phyloP scores from a whole-genome alignment of 1,284 basidiomycete species.

The Microbotryum scabiosae region DNA sequence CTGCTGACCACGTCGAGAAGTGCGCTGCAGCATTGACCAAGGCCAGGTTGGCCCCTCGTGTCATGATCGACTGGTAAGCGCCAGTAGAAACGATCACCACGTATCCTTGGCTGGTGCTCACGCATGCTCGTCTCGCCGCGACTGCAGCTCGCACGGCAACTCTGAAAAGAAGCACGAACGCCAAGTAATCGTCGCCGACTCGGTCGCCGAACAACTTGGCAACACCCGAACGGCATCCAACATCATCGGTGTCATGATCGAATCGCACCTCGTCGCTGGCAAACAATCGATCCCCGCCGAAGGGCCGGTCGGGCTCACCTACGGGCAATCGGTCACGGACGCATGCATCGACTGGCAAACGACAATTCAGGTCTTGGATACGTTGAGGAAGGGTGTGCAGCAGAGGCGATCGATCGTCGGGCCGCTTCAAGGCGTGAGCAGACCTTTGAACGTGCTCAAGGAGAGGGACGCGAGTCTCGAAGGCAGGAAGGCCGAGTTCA shows the following conservation, averaged over 20 bases:
- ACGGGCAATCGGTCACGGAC: constrained; percentile 75
- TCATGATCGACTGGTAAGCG: constrained; percentile 39
- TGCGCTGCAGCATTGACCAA: constrained; percentile 67
- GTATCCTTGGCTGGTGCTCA: not conserved
- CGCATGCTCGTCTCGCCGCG: constrained; percentile 26
- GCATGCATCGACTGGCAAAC: constrained; percentile 85
- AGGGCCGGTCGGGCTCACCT: constrained; percentile 67
- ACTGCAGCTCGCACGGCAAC: constrained; percentile 61
- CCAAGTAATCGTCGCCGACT: constrained; percentile 48
- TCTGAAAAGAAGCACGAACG: constrained; percentile 52
- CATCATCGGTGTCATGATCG: constrained; percentile 97
- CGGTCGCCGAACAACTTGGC: constrained; percentile 51
- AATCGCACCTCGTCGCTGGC: constrained; percentile 82
- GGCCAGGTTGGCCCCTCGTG: constrained; percentile 53
- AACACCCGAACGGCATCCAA: constrained; percentile 64
- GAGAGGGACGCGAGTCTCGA: constrained; percentile 16
- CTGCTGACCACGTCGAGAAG: constrained; percentile 65
- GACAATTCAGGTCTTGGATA: constrained; percentile 69
- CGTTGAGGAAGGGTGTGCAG: constrained; percentile 68
- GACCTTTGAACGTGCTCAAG: constrained; percentile 7
- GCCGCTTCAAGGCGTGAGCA: constrained; percentile 7
- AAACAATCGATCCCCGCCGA: constrained; percentile 74
- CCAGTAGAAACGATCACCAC: not conserved
- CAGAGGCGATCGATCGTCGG: constrained; percentile 51
- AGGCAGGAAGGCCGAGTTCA: constrained; percentile 19